Conservation (phyloP, 768 basidiomycete species). For the Auriscalpium orientale region DNA sequence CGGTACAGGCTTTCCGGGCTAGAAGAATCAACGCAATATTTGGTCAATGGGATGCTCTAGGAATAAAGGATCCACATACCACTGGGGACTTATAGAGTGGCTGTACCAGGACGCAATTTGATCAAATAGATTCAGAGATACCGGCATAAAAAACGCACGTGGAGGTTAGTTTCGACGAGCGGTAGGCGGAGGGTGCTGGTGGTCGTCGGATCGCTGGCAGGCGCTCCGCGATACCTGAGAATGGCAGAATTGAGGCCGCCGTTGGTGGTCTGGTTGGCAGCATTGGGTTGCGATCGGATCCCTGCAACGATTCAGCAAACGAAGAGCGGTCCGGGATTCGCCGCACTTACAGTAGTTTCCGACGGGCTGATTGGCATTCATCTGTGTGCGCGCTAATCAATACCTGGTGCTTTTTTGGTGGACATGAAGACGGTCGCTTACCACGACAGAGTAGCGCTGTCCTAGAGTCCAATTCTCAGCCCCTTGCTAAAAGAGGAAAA, state of each 20-base stretch:
- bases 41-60: background rate
- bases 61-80: background rate
- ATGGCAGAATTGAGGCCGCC: slow-evolving; percentile 28
- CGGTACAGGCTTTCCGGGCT: background rate
- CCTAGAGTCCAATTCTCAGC: background rate
- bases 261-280: background rate
- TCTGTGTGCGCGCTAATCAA: background rate
- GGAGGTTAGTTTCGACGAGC: background rate
- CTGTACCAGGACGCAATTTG: background rate
- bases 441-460: background rate
- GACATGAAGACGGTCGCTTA: background rate
- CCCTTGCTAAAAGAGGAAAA: background rate
- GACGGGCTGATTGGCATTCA: slow-evolving; percentile 27
- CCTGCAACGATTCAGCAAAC: background rate
- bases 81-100: background rate
- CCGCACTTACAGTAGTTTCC: slow-evolving; percentile 32
- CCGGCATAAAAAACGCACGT: background rate
- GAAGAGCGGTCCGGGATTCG: background rate
- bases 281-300: background rate
- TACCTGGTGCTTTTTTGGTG: too few relatives aligned
- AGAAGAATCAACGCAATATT: background rate
- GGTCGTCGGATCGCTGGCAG: slow-evolving; percentile 28
- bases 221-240: slow-evolving; percentile 32
- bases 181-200: background rate
- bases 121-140: background rate